These are phyloP conservation scores for Jamesozyma rosinii DNA, from an alignment of 805 yeast species.

Conservation along the genomic window DNA sequence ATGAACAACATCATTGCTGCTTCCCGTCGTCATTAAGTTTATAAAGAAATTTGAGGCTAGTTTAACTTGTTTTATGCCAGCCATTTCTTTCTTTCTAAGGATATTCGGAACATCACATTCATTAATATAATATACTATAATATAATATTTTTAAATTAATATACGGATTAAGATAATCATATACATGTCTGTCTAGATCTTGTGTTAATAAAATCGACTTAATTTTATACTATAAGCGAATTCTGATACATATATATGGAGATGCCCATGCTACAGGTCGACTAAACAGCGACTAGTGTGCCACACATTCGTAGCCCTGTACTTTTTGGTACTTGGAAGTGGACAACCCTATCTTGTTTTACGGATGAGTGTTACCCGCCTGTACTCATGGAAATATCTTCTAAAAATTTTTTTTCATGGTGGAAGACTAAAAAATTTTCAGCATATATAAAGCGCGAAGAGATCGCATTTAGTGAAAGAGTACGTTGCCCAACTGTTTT, in stretches of 20 bases:
- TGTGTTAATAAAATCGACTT: no score
- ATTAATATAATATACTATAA: slow-evolving; percentile 1
- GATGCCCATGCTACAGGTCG: no score
- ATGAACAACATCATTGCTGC: slow-evolving; percentile 93
- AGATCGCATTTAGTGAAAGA: no score
- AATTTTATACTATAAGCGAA: no score
- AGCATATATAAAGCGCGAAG: no score
- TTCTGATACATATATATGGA: no score
- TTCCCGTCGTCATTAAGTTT: slow-evolving; percentile 76
- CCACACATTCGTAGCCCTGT: no score
- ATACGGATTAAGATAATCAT: slow-evolving; percentile 1
- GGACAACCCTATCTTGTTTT: background rate
- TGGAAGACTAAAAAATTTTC: no score
- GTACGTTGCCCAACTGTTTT: no score
- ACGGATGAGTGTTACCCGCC: background rate
- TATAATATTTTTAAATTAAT: background rate
- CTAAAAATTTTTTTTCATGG: background rate
- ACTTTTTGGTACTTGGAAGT: no score
- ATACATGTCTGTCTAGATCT: background rate
- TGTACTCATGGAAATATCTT: background rate
- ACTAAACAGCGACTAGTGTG: no score
- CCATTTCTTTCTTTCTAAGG: slow-evolving; percentile 3
- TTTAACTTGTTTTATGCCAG: background rate
- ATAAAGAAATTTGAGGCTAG: background rate
- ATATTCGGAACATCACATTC: slow-evolving; percentile 4